These are phyloP conservation scores for Calonectria montana DNA, from an alignment of 2,329 filamentous ascomycete genomes.

Conservation along the genomic window DNA sequence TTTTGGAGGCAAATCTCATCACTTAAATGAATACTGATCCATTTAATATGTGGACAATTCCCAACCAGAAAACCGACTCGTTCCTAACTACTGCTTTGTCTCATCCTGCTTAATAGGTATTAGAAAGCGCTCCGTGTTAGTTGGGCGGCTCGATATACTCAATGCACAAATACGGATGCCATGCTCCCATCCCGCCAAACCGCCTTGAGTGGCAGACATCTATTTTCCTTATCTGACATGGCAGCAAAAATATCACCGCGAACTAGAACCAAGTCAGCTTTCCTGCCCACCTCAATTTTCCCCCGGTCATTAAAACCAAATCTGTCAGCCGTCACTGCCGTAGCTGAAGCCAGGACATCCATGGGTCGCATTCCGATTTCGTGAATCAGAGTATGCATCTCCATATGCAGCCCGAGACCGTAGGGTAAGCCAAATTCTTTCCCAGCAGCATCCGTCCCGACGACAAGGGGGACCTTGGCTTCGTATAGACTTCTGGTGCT, in stretches of 20 bases:
- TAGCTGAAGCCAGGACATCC: background rate
- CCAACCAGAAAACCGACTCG: too few species aligned
- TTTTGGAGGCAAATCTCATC: too few species aligned
- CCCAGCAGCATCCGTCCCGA: background rate
- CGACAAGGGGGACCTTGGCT: background rate
- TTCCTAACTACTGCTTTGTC: too few species aligned
- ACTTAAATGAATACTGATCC: too few species aligned
- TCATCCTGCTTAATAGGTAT: too few species aligned
- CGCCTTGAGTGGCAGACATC: background rate
- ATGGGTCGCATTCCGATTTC: background rate
- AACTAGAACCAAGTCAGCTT: background rate
- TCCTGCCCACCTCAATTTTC: background rate
- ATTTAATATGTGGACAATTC: too few species aligned
- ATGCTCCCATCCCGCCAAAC: background rate
- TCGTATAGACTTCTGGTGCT: background rate
- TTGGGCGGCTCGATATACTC: background rate
- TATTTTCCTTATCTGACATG: background rate
- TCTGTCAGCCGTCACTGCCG: background rate
- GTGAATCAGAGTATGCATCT: background rate
- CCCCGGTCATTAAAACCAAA: background rate
- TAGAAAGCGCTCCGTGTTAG: background rate
- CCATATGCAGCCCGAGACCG: background rate
- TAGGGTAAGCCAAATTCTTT: background rate
- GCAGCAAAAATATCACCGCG: background rate
- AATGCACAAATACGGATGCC: background rate